phyloP scores from a whole-genome alignment of 2,329 filamentous ascomycete genomes.

The Calonectria pseudoreteaudii region DNA sequence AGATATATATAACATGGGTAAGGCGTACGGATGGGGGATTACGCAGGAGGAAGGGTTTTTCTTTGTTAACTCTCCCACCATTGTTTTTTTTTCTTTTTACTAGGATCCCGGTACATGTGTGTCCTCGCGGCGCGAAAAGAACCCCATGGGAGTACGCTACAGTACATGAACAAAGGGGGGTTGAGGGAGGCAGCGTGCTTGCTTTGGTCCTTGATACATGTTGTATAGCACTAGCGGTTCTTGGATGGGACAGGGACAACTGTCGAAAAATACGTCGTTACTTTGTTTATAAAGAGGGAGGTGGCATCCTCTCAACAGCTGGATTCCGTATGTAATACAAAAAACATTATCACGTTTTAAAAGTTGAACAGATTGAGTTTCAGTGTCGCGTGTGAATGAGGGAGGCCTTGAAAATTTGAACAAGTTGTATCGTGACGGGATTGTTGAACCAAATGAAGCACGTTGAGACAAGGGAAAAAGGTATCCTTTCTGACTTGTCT shows the following conservation, averaged over 20 bases:
- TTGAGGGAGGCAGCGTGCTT: background rate
- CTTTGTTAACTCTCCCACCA: background rate
- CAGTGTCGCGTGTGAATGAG: background rate
- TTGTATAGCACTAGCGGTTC: constrained; percentile 18
- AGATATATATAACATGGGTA: constrained; percentile 14
- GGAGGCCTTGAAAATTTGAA: background rate
- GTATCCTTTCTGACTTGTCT: background rate
- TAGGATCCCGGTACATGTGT: background rate
- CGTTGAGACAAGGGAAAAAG: background rate
- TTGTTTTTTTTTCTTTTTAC: background rate
- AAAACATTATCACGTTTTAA: background rate
- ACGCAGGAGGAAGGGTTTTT: constrained; percentile 6
- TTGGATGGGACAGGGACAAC: constrained; percentile 11
- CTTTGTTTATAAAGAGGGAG: background rate
- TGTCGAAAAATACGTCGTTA: constrained; percentile 6
- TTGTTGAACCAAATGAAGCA: background rate
- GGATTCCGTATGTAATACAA: constrained; percentile 23
- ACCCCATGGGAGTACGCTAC: background rate
- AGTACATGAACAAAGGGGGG: background rate
- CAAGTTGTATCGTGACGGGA: background rate
- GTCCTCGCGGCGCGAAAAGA: background rate
- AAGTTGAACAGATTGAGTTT: background rate
- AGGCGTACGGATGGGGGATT: constrained; percentile 17
- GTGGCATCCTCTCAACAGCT: background rate
- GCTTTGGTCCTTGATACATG: constrained; percentile 4